Percentiles rank a stretch among this genome's conserved stretches.
Conservation (phyloP, 495 filamentous ascomycete genomes). For the Aspergillus kassunensis region DNA sequence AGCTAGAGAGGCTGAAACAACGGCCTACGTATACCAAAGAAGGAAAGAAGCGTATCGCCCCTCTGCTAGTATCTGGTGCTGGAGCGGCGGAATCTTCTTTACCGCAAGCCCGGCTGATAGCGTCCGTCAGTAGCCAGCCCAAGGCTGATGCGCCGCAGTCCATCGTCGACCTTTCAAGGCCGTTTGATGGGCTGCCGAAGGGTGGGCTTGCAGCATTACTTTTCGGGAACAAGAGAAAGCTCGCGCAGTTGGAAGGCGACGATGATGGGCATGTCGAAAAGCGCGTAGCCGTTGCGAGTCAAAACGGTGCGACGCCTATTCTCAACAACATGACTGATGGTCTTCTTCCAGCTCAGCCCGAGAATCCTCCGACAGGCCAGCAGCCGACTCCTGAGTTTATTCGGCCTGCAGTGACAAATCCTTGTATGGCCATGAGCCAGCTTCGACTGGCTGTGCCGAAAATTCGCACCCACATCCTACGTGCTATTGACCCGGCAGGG, state of each 20-base stretch:
- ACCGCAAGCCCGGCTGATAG: constrained; percentile 79
- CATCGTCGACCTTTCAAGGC: constrained; percentile 87
- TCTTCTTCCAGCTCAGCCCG: constrained; percentile 59
- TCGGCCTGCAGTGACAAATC: constrained; percentile 80
- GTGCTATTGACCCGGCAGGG: constrained; percentile 43
- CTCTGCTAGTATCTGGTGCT: constrained; percentile 81
- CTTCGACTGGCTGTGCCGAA: constrained; percentile 88
- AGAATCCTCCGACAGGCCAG: constrained; percentile 52
- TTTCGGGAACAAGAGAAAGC: constrained; percentile 88
- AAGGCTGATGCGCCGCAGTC: constrained; percentile 74
- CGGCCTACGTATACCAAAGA: constrained; percentile 94
- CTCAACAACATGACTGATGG: constrained; percentile 74
- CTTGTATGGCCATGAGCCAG: constrained; percentile 74
- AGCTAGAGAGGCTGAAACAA: constrained; percentile 77
- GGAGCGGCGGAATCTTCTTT: constrained; percentile 79
- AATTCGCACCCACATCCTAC: constrained; percentile 71
- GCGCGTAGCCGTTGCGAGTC: constrained; percentile 50
- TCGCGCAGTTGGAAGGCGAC: constrained; percentile 59
- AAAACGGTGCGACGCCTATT: constrained; percentile 67
- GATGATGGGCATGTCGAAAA: constrained; percentile 67
- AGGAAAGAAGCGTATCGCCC: constrained; percentile 92
- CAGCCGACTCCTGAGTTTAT: constrained; percentile 80
- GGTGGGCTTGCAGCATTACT: constrained; percentile 82
- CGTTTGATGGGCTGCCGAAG: constrained; percentile 87
- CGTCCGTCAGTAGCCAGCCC: constrained; percentile 55